Percentiles rank a stretch among this genome's conserved stretches.
phyloP scores from a whole-genome alignment of 2,329 filamentous ascomycete species.

The Sclerotinia trifoliorum region DNA sequence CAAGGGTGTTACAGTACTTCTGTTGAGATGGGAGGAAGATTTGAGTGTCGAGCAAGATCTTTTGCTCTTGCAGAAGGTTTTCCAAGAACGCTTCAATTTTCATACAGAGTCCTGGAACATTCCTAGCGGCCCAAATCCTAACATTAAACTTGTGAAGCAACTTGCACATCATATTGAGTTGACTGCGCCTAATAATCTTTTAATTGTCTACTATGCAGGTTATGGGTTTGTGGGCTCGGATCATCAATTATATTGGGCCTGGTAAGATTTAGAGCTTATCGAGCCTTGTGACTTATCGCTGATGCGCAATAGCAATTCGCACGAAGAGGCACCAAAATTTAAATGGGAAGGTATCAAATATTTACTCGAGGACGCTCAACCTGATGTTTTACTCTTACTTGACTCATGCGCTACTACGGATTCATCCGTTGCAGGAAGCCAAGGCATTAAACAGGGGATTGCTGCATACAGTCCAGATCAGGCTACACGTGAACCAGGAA shows the following conservation, averaged over 20 bases:
- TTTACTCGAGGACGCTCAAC: conserved; percentile 60
- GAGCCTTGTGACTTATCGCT: conserved; percentile 39
- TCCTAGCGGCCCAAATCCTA: conserved; percentile 57
- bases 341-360: conserved; percentile 64
- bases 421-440: conserved; percentile 49
- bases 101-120: conserved; percentile 61
- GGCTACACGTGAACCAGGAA: conserved; percentile 45
- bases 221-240: conserved; percentile 58
- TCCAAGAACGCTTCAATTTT: conserved; percentile 61
- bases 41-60: conserved; percentile 53
- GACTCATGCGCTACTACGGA: conserved; percentile 61
- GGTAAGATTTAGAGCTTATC: conserved; percentile 48
- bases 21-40: conserved; percentile 64
- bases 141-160: conserved; percentile 59
- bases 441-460: conserved; percentile 61
- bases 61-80: conserved; percentile 53
- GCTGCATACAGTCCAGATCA: conserved; percentile 59
- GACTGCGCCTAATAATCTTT: conserved; percentile 56
- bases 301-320: conserved; percentile 51
- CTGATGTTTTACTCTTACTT: conserved; percentile 61
- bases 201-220: conserved; percentile 65
- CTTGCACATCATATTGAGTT: conserved; percentile 60
- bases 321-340: conserved; percentile 58
- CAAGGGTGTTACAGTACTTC: conserved; percentile 57
- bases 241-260: conserved; percentile 64